Evolutionary conservation across 805 yeast species (phyloP).

Genomic region (Wickerhamia fluorescens): DNA sequence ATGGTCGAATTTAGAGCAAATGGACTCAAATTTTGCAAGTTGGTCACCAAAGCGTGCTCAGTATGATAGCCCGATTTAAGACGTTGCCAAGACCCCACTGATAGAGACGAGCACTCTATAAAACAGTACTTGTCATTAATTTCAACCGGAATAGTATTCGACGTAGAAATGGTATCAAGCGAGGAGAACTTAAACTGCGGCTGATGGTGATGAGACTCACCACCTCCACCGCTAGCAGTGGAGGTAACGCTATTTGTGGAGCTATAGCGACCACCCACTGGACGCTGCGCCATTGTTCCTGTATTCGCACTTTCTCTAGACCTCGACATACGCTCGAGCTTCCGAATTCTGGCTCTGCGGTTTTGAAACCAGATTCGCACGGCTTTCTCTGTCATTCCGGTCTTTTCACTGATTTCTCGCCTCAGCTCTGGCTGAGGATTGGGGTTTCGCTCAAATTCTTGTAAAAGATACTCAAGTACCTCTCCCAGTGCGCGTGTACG

Average conservation of each 20-base stretch:
- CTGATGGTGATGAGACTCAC: too few relatives aligned
- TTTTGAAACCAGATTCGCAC: slow-evolving; percentile 94
- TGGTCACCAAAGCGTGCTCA: slow-evolving; percentile 33
- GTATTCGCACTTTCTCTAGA: neutral
- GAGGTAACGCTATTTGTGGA: slow-evolving; percentile 6
- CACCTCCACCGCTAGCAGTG: too few relatives aligned
- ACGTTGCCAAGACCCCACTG: slow-evolving; percentile 79
- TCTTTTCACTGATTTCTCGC: slow-evolving; percentile 58
- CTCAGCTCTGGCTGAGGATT: slow-evolving; percentile 72
- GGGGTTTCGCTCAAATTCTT: slow-evolving; percentile 64
- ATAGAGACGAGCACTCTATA: slow-evolving; percentile 58
- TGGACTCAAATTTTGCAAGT: slow-evolving; percentile 61
- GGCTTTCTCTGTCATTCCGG: slow-evolving; percentile 81
- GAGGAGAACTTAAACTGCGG: slow-evolving; percentile 2
- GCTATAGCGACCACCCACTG: slow-evolving; percentile 3
- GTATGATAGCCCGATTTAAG: slow-evolving; percentile 54
- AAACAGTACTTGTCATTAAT: slow-evolving; percentile 62
- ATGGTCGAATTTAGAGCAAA: slow-evolving; percentile 54
- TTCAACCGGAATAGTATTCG: slow-evolving; percentile 36
- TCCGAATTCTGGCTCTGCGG: slow-evolving; percentile 71
- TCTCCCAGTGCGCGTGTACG: slow-evolving; percentile 77
- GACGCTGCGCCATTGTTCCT: too few relatives aligned
- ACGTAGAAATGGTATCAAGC: neutral
- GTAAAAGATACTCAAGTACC: slow-evolving; percentile 58
- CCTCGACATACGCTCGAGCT: slow-evolving; percentile 45